Base-by-base conservation (phyloP, 768 basidiomycete species). In the Suillus alpinus region DNA sequence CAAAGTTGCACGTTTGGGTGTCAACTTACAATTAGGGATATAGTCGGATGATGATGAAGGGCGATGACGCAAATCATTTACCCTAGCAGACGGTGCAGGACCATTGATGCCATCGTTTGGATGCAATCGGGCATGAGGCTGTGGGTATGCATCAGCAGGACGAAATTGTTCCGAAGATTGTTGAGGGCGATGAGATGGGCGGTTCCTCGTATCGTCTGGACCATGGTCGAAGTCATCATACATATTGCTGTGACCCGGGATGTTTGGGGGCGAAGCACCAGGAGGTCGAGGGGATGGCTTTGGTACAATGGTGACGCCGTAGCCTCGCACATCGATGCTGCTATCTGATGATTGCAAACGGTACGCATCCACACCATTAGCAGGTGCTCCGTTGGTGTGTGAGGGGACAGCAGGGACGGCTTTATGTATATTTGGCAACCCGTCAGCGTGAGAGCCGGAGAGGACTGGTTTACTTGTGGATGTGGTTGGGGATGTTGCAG, bases 331-430 rank as follows among this genome's bases (percentile, higher is more conserved):
- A 46, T 72, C 69, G 18, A 59, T 18, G 44, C 20, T 64, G 13
- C 59, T 36, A 37, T 58, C 57, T 44, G 56, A 47, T n/a, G 39
- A 36, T 47, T 58, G 60, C 18, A 39, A 13, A 37, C 37, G 56
- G 26, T 57, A 34, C 36, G 18, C 41, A 46, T 69, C 71, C 4
- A 37, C 26, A 4, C 50, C 59, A 20, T 57, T 50, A 14, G 41
- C 26, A 6, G 58, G 56, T 37, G 37, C 37, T 10, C 64, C 64
- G n/a, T 68, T 68, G 5, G 53, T 7, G 20, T 60, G 59, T 6
- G 57, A 36, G 1, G 72, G 72, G 10, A 73, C 65, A 2, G 72
- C 66, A 7, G 72, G 72, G 4, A 73, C 72, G 13, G 72, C 72
- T 58, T 73, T 73, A 63, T 72, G 63, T 16, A 75, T 43, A 36